These are phyloP conservation scores for Neurospora sp. DNA, from an alignment of 495 filamentous ascomycete species.

Conservation along the genomic window DNA sequence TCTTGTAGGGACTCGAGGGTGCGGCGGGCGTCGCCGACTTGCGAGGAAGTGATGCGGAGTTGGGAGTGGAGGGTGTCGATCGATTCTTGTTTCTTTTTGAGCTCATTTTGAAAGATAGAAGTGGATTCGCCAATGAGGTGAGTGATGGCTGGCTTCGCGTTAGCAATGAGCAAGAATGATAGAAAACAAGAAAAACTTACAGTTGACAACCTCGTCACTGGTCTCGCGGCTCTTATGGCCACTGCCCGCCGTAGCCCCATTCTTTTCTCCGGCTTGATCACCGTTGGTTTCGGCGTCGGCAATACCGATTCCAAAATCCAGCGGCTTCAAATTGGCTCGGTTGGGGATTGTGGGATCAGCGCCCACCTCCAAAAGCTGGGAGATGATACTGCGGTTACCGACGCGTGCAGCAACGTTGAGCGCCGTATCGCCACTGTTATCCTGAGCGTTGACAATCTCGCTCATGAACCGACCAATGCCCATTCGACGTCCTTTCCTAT, in stretches of 20 bases:
- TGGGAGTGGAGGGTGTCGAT: conserved; percentile 67
- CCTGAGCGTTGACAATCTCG: conserved; percentile 88
- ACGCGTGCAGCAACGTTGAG: conserved; percentile 87
- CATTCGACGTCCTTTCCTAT: conserved; percentile 48
- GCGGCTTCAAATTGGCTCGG: conserved; percentile 70
- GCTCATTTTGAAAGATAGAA: conserved; percentile 60
- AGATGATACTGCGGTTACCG: conserved; percentile 81
- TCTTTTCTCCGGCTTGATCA: conserved; percentile 19
- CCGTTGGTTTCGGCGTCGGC: conserved; percentile 36
- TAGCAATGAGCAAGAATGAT: conserved; percentile 3
- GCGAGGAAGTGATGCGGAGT: conserved; percentile 69
- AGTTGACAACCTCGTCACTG: conserved; percentile 59
- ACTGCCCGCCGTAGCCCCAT: conserved; percentile 20
- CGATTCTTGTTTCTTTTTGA: conserved; percentile 69
- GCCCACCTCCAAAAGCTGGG: conserved; percentile 85
- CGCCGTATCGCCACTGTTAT: conserved; percentile 88
- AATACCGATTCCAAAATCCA: conserved; percentile 84
- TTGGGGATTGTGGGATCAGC: conserved; percentile 86
- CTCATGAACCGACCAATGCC: conserved; percentile 83
- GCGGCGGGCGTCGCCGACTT: conserved; percentile 63
- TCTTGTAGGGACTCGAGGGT: conserved; percentile 55
- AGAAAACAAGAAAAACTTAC: conserved; percentile 35
- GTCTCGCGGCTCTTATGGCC: conserved; percentile 42
- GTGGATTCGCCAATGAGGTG: conserved; percentile 66
- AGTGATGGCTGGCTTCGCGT: conserved; percentile 50